These are phyloP conservation scores for Santalum album DNA, from an alignment of 164 flowering plant genomes.

Conservation along the genomic window DNA sequence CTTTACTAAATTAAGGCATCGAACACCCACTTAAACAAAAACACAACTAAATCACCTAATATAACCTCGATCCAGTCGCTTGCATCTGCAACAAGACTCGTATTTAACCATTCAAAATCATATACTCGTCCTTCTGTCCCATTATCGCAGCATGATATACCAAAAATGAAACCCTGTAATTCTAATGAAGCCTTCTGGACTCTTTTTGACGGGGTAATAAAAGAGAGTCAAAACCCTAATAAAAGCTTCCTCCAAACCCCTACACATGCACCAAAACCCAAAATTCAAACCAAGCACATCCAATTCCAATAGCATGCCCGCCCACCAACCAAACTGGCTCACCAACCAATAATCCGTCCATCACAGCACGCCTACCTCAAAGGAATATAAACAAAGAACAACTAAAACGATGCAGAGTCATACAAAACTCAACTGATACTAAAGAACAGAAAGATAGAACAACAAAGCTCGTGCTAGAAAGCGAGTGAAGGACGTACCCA, in stretches of 20 bases:
- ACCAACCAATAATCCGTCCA: not conserved
- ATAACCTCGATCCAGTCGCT: not conserved
- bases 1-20: too few species aligned
- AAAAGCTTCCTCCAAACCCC: not conserved
- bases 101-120: not conserved
- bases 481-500: slow-evolving; percentile 33
- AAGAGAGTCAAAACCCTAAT: not conserved
- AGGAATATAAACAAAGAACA: not conserved
- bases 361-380: not conserved
- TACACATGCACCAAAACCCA: not conserved
- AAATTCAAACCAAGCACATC: not conserved
- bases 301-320: not conserved
- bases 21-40: not conserved
- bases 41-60: not conserved
- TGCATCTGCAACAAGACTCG: not conserved
- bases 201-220: not conserved
- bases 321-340: not conserved
- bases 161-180: not conserved
- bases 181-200: not conserved
- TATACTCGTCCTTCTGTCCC: not conserved
- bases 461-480: not conserved
- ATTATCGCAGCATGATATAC: not conserved
- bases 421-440: not conserved
- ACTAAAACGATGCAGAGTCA: not conserved
- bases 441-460: not conserved